Base-by-base conservation (phyloP, 768 basidiomycete species). In the Amanita rubescens region DNA sequence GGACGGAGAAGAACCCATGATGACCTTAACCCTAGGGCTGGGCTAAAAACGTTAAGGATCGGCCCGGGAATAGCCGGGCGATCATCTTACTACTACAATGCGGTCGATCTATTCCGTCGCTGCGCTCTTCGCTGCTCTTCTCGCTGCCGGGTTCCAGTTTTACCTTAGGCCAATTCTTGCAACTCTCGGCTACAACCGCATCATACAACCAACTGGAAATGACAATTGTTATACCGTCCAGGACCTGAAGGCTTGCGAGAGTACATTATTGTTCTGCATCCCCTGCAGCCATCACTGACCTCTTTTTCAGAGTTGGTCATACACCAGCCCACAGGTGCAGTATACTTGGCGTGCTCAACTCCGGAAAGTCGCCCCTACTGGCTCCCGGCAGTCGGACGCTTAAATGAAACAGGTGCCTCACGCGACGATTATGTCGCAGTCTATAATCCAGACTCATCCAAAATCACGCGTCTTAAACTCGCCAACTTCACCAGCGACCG, bases 201-300 rank as follows among this genome's bases (percentile, higher is more conserved):
- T 63, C 33, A 58, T 82, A 10, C 60, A 73, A 44, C 49, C 75
- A 0, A 55, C 80, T 3, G 79, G 78, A 15, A 80, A 80, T 59
- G 58, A 62, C 0, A 55, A 74, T 32, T 87, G 86, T 65, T 72
- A 60, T 20, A 66, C 62, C 0, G 67, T 85, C 15, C 72, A 76
- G 5, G 73, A 77, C n/a, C 65, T 86, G 17, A 67, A 80, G 55
- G 85, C 83, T 20, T 87, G 85, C 58, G 85, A 87, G 69, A 85
- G 85, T 84, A 59, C 22, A 76, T 64, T 4, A 11, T 43, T 44
- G 12, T 49, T n/a, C 24, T 43, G 42, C 44, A 12, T 37, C 30
- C 7, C 12, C 37, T 27, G 14, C 38, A 47, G 38, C 20, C 46
- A 25, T 49, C 37, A 15, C 30, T 32, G 35, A 9, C 30, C 37